These are phyloP conservation scores for Lactifluus hygrophoroides DNA, from an alignment of 768 basidiomycete genomes.

Conservation along the genomic window DNA sequence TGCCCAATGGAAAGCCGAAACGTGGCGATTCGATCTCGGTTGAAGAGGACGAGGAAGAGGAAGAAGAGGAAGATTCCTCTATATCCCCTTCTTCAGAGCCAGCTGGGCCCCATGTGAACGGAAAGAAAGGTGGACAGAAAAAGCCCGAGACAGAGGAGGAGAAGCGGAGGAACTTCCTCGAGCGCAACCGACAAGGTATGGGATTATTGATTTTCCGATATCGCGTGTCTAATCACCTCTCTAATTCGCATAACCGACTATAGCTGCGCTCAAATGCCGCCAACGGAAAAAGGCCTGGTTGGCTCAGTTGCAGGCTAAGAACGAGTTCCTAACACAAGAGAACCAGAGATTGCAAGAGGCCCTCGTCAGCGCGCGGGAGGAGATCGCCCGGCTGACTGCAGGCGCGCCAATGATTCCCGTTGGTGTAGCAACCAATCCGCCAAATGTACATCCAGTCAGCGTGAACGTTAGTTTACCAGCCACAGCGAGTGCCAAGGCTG, in stretches of 20 bases:
- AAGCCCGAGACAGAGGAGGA: constrained; percentile 97
- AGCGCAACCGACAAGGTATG: constrained; percentile 92
- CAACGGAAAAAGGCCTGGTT: constrained; percentile 99
- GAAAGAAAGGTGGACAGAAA: constrained; percentile 36
- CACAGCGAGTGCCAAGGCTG: not conserved
- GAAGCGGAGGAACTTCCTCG: constrained; percentile 92
- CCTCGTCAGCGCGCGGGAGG: constrained; percentile 81
- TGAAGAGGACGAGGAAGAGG: constrained; percentile 28
- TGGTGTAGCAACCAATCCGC: constrained; percentile 1
- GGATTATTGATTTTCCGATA: constrained; percentile 19
- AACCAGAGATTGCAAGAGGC: constrained; percentile 90
- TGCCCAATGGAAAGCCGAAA: constrained; percentile 19
- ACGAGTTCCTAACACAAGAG: constrained; percentile 86
- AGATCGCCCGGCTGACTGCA: constrained; percentile 75
- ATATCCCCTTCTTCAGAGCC: constrained; percentile 20
- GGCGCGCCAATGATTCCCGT: constrained; percentile 12
- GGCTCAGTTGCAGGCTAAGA: constrained; percentile 82
- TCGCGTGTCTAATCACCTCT: constrained; percentile 10
- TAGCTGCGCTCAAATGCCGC: constrained; percentile 97
- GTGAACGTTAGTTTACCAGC: constrained; percentile 19
- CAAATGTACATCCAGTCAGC: constrained; percentile 16
- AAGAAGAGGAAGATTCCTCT: constrained; percentile 30
- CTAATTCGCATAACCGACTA: not conserved
- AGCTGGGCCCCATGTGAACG: not conserved
- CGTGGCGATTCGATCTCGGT: constrained; percentile 24